Evolutionary conservation across 352 stramenopile genomes (phyloP).

Genomic region (Phytophthora pisi): DNA sequence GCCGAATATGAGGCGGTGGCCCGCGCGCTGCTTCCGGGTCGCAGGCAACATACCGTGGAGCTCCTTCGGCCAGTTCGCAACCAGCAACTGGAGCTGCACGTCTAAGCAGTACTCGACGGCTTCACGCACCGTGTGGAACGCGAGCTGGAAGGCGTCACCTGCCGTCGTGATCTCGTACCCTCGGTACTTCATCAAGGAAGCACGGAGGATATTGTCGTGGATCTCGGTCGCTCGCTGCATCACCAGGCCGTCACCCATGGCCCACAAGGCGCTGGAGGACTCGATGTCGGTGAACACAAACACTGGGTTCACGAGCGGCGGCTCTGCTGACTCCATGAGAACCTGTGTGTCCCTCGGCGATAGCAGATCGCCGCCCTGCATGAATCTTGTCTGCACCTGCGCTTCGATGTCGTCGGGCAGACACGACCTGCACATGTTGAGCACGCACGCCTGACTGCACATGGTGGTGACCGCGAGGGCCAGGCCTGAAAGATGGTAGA

Average conservation of each 20-base stretch:
- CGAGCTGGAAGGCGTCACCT: constrained; percentile 66
- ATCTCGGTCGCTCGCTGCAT: constrained; percentile 61
- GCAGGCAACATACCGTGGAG: constrained; percentile 48
- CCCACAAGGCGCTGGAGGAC: constrained; percentile 65
- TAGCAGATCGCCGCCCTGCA: constrained; percentile 46
- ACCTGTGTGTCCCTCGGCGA: constrained; percentile 46
- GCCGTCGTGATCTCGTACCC: constrained; percentile 71
- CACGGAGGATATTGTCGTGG: constrained; percentile 63
- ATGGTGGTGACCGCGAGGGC: constrained; percentile 55
- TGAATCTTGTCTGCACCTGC: constrained; percentile 43
- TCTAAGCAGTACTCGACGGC: constrained; percentile 69
- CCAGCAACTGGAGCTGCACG: constrained; percentile 58
- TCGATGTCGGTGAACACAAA: constrained; percentile 78
- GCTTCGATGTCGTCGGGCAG: constrained; percentile 50
- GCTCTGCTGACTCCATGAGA: constrained; percentile 46
- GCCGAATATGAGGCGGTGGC: constrained; percentile 52
- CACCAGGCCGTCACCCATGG: constrained; percentile 42
- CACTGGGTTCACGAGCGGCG: constrained; percentile 54
- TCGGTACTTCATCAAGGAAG: constrained; percentile 56
- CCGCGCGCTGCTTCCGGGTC: constrained; percentile 44
- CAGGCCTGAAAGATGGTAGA: constrained; percentile 50
- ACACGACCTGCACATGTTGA: constrained; percentile 43
- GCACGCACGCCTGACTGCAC: constrained; percentile 54
- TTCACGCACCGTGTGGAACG: constrained; percentile 64
- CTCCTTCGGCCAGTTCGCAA: constrained; percentile 61